Percentiles rank a stretch among this genome's conserved stretches.
Evolutionary conservation across 306 rosid genomes (phyloP).

Genomic region (Vigna radiata): DNA sequence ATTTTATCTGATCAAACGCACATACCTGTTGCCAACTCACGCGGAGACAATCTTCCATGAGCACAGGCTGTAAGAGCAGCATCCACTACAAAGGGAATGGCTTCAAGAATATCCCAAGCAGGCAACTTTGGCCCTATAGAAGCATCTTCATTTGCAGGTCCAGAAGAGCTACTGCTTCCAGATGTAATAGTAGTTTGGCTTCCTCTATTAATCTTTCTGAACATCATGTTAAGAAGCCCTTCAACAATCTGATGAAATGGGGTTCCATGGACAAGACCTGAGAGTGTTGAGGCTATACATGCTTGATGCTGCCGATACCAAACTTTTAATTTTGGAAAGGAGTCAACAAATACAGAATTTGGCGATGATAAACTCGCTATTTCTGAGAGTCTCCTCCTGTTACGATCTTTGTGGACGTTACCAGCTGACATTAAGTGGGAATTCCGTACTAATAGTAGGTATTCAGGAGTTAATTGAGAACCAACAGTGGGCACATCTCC

Average conservation of each 20-base stretch:
- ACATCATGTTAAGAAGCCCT: slow-evolving; percentile 94
- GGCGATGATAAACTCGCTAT: slow-evolving; percentile 80
- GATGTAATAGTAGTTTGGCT: slow-evolving; percentile 72
- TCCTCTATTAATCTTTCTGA: slow-evolving; percentile 74
- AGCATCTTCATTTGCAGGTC: slow-evolving; percentile 76
- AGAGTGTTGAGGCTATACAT: slow-evolving; percentile 93
- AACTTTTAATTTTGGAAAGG: slow-evolving; percentile 89
- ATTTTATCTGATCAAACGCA: slow-evolving; percentile 29
- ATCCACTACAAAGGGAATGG: slow-evolving; percentile 94
- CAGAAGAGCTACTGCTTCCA: slow-evolving; percentile 93
- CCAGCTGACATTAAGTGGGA: slow-evolving; percentile 74
- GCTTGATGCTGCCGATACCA: slow-evolving; percentile 99
- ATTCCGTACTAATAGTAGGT: slow-evolving; percentile 83
- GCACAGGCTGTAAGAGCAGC: slow-evolving; percentile 98
- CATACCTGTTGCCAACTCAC: slow-evolving; percentile 94
- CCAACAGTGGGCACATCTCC: slow-evolving; percentile 96
- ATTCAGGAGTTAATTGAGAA: slow-evolving; percentile 94
- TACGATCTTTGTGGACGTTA: slow-evolving; percentile 60
- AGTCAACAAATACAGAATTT: slow-evolving; percentile 85
- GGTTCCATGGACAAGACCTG: slow-evolving; percentile 95
- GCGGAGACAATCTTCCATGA: slow-evolving; percentile 94
- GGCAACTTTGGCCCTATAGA: slow-evolving; percentile 82
- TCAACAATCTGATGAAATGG: slow-evolving; percentile 96
- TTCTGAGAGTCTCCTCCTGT: slow-evolving; percentile 80
- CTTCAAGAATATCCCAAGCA: slow-evolving; percentile 98